Conservation (phyloP, 306 rosid species). For the Astragalus glycyphyllos region DNA sequence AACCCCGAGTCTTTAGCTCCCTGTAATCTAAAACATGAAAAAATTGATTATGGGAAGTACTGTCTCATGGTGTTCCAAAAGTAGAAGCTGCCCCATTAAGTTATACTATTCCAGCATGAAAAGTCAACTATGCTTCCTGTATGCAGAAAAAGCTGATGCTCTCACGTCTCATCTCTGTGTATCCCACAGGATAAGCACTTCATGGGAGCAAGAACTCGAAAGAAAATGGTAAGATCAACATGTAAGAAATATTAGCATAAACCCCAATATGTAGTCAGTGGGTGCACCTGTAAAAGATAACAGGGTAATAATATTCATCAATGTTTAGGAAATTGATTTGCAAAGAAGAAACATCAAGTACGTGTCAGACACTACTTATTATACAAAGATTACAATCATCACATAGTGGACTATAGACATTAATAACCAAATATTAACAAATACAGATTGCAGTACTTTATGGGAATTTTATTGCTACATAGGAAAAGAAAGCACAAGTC, state of each 20-base stretch:
- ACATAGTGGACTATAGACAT: constrained; percentile 12
- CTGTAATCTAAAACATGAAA: constrained; percentile 32
- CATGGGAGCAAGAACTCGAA: constrained; percentile 35
- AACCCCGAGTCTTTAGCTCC: constrained; percentile 41
- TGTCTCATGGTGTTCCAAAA: constrained; percentile 31
- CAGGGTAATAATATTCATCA: constrained; percentile 1
- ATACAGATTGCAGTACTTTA: constrained; percentile 4
- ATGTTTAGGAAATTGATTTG: constrained; percentile 26
- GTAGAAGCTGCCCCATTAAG: constrained; percentile 34
- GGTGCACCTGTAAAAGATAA: constrained; percentile 39
- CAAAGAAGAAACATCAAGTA: constrained; percentile 13
- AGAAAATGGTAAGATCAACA: constrained; percentile 26
- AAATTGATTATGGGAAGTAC: constrained; percentile 34
- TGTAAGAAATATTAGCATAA: constrained; percentile 30
- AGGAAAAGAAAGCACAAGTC: neutral
- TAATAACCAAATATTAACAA: too few relatives aligned
- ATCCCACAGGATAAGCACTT: constrained; percentile 35
- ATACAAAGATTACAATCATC: constrained; percentile 8
- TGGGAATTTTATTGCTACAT: neutral
- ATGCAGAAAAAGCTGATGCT: constrained; percentile 38
- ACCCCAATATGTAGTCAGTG: constrained; percentile 31
- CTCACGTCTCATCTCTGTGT: constrained; percentile 1
- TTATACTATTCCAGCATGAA: constrained; percentile 33
- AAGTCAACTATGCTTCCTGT: constrained; percentile 48
- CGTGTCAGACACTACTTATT: neutral